A percentile compares a stretch with the other conserved stretches of the same genome.
phyloP scores from a whole-genome alignment of 371 early-diverging fungal genomes.

The Amoeboaphelidium protococcarum region DNA sequence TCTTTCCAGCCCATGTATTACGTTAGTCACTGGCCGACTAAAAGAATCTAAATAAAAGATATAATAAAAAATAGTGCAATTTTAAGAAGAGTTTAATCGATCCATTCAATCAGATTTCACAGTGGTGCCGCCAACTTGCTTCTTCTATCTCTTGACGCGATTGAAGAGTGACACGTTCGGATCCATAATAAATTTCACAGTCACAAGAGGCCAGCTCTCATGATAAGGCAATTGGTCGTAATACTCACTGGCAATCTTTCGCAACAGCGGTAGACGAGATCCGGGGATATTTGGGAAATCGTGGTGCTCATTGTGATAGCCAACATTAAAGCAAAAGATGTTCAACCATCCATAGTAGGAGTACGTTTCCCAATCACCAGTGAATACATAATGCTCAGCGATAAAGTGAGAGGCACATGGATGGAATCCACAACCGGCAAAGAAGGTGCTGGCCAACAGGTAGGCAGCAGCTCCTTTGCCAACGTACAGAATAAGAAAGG shows the following conservation, averaged over 20 bases:
- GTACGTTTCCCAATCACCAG: conserved; percentile 85
- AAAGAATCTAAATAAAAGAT: too few species aligned
- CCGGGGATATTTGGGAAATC: conserved; percentile 73
- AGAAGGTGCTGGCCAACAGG: conserved; percentile 41
- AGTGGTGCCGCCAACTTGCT: too few species aligned
- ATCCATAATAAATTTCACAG: conserved; percentile 47
- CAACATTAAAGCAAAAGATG: conserved; percentile 24
- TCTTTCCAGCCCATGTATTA: too few species aligned
- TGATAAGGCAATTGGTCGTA: conserved; percentile 61
- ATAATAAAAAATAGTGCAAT: too few species aligned
- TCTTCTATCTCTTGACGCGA: conserved; percentile 53
- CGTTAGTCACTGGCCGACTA: too few species aligned
- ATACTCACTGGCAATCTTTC: conserved; percentile 57
- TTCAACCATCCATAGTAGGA: conserved; percentile 85
- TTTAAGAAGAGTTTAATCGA: too few species aligned
- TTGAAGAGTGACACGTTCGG: conserved; percentile 47
- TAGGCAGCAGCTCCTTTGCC: conserved; percentile 59
- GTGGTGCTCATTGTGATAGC: conserved; percentile 92
- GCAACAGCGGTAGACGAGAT: conserved; percentile 56
- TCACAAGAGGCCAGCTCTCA: conserved; percentile 64
- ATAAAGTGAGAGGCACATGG: conserved; percentile 91
- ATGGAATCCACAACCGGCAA: conserved; percentile 72
- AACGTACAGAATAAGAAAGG: conserved; percentile 73
- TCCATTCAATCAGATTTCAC: too few species aligned
- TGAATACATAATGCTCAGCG: conserved; percentile 78